These are phyloP conservation scores for Penicillium sp. DNA, from an alignment of 2,329 filamentous ascomycete species.

Conservation along the genomic window DNA sequence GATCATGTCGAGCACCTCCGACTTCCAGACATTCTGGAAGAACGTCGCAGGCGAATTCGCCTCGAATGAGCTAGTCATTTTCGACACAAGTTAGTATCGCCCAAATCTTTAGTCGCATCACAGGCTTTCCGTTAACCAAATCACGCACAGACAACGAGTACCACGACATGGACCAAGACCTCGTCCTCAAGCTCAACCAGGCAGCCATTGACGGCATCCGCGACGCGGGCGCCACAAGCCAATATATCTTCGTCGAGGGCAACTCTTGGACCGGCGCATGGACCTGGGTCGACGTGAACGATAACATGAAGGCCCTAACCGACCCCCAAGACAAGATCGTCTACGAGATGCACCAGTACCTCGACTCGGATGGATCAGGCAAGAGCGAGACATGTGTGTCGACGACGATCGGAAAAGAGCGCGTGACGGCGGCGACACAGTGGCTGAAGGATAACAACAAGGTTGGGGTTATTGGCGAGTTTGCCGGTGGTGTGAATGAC, in stretches of 20 bases:
- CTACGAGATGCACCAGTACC: conserved; percentile 63
- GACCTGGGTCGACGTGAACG: conserved; percentile 48
- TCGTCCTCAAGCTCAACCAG: conserved; percentile 62
- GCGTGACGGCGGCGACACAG: conserved; percentile 48
- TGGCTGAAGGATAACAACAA: conserved; percentile 56
- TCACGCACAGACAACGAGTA: conserved; percentile 57
- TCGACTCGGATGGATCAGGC: conserved; percentile 55
- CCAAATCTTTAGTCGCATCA: no score
- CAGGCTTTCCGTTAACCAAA: neutral
- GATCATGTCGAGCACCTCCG: conserved; percentile 40
- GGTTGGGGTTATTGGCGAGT: conserved; percentile 54
- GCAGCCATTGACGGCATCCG: conserved; percentile 63
- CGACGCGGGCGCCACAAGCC: conserved; percentile 54
- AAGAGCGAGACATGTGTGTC: conserved; percentile 51
- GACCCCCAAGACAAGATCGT: conserved; percentile 54
- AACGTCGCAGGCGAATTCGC: conserved; percentile 55
- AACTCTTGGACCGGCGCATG: conserved; percentile 48
- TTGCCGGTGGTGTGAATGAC: conserved; percentile 51
- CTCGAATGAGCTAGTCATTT: conserved; percentile 56
- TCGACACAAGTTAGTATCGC: conserved; percentile 54
- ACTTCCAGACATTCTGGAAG: conserved; percentile 58
- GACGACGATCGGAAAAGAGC: conserved; percentile 53
- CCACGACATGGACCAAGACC: conserved; percentile 58
- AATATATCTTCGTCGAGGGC: conserved; percentile 60
- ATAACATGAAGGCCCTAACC: conserved; percentile 47